Conservation (phyloP, 2,329 filamentous ascomycete genomes). For the Keithomyces neogunnii region DNA sequence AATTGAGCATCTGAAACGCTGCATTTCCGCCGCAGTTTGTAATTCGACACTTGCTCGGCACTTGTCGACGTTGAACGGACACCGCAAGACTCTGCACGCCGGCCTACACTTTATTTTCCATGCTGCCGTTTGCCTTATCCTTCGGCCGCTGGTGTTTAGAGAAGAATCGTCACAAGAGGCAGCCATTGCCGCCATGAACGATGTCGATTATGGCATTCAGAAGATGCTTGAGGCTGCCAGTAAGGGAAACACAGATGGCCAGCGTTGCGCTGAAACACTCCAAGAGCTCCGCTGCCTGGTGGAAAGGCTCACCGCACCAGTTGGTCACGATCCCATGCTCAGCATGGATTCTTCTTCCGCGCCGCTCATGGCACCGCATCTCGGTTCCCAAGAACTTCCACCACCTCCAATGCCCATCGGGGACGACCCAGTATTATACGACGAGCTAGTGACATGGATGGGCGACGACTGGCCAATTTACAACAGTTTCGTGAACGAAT, state of each 20-base stretch:
- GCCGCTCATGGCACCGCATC: conserved; percentile 13
- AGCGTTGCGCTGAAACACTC: conserved; percentile 29
- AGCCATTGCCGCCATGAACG: conserved; percentile 14
- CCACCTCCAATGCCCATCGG: conserved; percentile 20
- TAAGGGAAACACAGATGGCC: conserved; percentile 29
- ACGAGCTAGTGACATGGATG: conserved; percentile 29
- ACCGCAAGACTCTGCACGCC: conserved; percentile 32
- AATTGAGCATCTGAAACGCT: conserved; percentile 25
- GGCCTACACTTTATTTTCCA: conserved; percentile 43
- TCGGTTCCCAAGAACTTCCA: conserved; percentile 12
- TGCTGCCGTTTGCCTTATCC: conserved; percentile 37
- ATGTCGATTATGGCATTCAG: conserved; percentile 31
- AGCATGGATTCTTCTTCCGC: conserved; percentile 12
- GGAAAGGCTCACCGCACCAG: conserved; percentile 20
- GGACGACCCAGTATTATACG: conserved; percentile 23
- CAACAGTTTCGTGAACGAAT: conserved; percentile 5
- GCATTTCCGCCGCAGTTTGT: conserved; percentile 33
- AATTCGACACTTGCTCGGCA: conserved; percentile 37
- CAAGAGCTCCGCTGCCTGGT: conserved; percentile 29
- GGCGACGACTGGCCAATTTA: conserved; percentile 26
- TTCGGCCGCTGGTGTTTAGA: conserved; percentile 33
- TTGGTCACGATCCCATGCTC: conserved; percentile 8
- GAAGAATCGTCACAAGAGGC: conserved; percentile 13
- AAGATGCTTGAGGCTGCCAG: conserved; percentile 31
- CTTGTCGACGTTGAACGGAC: conserved; percentile 25